These are phyloP conservation scores for Oryza coarctata DNA, from an alignment of 176 grass and related monocot genomes.

Conservation along the genomic window DNA sequence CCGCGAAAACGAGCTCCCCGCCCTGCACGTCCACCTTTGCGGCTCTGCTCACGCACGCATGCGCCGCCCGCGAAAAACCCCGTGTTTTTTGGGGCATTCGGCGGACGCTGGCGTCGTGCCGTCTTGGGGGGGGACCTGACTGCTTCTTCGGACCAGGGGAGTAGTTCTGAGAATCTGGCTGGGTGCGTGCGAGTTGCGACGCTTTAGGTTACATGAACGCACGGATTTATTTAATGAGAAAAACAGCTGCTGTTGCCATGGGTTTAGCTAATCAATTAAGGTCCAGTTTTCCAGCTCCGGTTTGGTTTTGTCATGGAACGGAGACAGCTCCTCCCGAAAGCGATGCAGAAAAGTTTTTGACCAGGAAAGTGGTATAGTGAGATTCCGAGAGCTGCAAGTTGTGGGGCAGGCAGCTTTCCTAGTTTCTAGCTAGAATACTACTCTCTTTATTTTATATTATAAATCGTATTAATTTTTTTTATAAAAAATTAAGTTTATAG, in stretches of 20 bases:
- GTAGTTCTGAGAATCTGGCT: slow-evolving; percentile 30
- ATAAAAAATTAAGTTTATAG: no score
- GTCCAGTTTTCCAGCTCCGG: not conserved
- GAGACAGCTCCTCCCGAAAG: slow-evolving; percentile 43
- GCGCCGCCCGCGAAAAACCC: not conserved
- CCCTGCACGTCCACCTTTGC: not conserved
- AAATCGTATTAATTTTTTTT: no score
- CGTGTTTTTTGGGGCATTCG: slow-evolving; percentile 4
- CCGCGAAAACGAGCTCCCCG: not conserved
- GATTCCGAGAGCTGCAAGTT: not conserved
- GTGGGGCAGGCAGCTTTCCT: not conserved
- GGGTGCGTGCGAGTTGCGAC: not conserved
- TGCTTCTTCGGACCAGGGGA: not conserved
- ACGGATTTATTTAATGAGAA: slow-evolving; percentile 32
- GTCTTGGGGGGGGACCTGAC: not conserved
- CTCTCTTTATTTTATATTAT: no score
- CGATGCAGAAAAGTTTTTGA: slow-evolving; percentile 36
- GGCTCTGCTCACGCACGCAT: not conserved
- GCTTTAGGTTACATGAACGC: not conserved
- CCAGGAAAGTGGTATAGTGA: not conserved
- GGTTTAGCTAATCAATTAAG: slow-evolving; percentile 20
- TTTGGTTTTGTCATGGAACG: slow-evolving; percentile 25
- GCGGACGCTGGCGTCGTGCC: slow-evolving; percentile 6
- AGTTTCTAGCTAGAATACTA: slow-evolving; percentile 4
- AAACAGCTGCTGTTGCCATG: slow-evolving; percentile 23